Evolutionary conservation across 1,139 yeast genomes (phyloP).

Genomic region (Groenewaldozyma sp.): DNA sequence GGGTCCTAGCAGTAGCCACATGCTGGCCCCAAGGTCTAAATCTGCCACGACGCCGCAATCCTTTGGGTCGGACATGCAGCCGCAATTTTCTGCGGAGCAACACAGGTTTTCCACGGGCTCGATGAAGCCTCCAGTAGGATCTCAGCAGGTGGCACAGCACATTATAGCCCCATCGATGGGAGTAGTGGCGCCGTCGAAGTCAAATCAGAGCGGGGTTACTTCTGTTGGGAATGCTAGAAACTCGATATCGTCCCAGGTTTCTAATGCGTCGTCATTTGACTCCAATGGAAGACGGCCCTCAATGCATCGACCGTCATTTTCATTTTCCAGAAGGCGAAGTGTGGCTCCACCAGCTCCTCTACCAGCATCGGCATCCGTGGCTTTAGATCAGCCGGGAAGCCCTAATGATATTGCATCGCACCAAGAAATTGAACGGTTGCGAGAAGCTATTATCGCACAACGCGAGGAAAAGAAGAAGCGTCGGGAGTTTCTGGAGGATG

Average conservation of each 20-base stretch:
- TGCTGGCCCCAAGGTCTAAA: too few species aligned
- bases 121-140: not conserved
- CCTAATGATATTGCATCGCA: constrained; percentile 11
- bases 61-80: too few species aligned
- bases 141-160: too few species aligned
- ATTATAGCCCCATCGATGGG: too few species aligned
- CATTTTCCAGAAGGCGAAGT: constrained; percentile 20
- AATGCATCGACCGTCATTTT: constrained; percentile 20
- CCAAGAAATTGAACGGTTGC: constrained; percentile 21
- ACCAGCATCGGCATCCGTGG: constrained; percentile 3
- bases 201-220: not conserved
- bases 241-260: constrained; percentile 1
- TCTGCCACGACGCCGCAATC: too few species aligned
- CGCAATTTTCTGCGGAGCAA: too few species aligned
- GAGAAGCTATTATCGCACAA: constrained; percentile 30
- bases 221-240: not conserved
- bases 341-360: constrained; percentile 9
- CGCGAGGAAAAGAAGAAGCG: constrained; percentile 36
- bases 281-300: constrained; percentile 6
- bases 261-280: constrained; percentile 1
- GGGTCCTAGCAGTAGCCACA: too few species aligned
- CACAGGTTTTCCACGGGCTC: not conserved
- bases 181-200: not conserved
- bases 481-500: constrained; percentile 45
- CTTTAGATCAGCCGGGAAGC: not conserved